phyloP scores from a whole-genome alignment of 2,329 filamentous ascomycete genomes.

The Ambrosiella xylebori region DNA sequence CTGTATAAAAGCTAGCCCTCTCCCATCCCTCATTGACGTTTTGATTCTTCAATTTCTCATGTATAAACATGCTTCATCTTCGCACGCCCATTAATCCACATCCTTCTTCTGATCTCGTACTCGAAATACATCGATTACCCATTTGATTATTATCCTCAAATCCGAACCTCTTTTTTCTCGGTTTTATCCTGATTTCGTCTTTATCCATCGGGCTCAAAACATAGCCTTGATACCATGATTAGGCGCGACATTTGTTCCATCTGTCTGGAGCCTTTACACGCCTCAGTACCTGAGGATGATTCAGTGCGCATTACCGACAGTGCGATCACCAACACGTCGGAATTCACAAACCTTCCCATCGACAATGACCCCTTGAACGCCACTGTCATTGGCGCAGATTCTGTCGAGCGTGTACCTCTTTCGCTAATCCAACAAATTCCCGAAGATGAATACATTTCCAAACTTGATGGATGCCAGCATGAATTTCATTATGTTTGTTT shows the following conservation, averaged over 20 bases:
- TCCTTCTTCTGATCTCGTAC: too few relatives aligned
- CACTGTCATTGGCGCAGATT: background rate
- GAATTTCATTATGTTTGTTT: constrained; percentile 84
- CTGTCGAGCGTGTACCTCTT: background rate
- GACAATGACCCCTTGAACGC: background rate
- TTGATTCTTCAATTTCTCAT: too few relatives aligned
- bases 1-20: too few relatives aligned
- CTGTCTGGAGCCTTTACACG: constrained; percentile 3
- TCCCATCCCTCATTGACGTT: too few relatives aligned
- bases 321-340: background rate
- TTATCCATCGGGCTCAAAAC: background rate
- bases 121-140: too few relatives aligned
- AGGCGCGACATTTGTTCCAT: constrained; percentile 7
- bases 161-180: too few relatives aligned
- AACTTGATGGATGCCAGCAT: constrained; percentile 67
- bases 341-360: background rate
- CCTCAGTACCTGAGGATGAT: constrained; percentile 4
- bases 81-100: too few relatives aligned
- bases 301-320: constrained; percentile 5
- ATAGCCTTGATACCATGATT: background rate
- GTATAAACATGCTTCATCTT: too few relatives aligned
- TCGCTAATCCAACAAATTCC: background rate
- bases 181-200: too few relatives aligned
- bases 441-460: constrained; percentile 22
- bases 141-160: too few relatives aligned